These are phyloP conservation scores for Penicillium sp. DNA, from an alignment of 2,329 filamentous ascomycete genomes.

Conservation along the genomic window DNA sequence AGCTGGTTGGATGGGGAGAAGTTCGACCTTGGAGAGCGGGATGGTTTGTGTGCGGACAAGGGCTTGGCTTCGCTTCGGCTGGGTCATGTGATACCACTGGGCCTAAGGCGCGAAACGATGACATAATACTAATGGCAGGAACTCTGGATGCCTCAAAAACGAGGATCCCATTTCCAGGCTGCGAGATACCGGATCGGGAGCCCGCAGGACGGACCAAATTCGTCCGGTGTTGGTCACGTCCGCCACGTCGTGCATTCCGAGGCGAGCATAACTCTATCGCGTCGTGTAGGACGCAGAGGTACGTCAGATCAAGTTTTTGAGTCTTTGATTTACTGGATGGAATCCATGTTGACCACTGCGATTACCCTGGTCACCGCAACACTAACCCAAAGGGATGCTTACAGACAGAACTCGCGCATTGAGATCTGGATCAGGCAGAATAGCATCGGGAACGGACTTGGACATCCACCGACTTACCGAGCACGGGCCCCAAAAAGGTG, in stretches of 20 bases:
- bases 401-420: neutral
- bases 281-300: neutral
- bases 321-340: neutral
- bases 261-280: neutral
- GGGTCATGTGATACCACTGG: slow-evolving; percentile 34
- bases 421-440: neutral
- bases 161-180: neutral
- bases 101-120: slow-evolving; percentile 6
- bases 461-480: neutral
- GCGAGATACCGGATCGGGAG: neutral
- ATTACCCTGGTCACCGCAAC: neutral
- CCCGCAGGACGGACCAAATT: neutral
- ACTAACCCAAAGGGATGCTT: neutral
- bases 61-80: slow-evolving; percentile 41
- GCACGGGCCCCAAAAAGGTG: neutral
- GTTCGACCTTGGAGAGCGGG: slow-evolving; percentile 34
- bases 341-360: neutral
- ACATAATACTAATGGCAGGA: neutral
- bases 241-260: neutral
- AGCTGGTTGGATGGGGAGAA: slow-evolving; percentile 40
- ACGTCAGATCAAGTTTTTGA: neutral
- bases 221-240: neutral
- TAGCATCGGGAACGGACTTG: neutral
- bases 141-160: neutral
- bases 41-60: slow-evolving; percentile 41